Evolutionary conservation across 345 rosid species (phyloP), one percentile per base, ranked within the genome.

Genomic region (Dipteronia sinensis): DNA sequence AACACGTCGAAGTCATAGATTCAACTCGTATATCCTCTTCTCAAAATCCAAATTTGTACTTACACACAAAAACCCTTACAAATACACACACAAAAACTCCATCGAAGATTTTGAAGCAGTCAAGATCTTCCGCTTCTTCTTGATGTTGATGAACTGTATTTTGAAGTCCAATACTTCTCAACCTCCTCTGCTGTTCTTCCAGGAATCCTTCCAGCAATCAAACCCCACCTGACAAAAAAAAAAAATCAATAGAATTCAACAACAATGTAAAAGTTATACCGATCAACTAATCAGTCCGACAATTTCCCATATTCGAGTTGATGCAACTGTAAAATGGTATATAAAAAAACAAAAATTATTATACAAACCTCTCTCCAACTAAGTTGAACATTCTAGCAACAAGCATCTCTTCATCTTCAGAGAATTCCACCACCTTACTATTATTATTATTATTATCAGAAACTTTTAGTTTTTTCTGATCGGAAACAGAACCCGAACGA

Each of bases 131-230:
- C 62, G 3, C 27, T 31, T 34, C 38, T 34, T 34, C 38, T 38
- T 42, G 46, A 42, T 10, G 10, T 55, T 65, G 83, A 66, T 9
- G 85, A 77, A 5, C 44, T 69, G 12, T 78, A n/a, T 78, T 72
- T 87, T 77, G 88, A 82, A 38, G 76, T 83, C 95, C 93, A 89
- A 56, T 85, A 88, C 71, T 77, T 91, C 80, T 89, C 85, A 72
- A 91, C 89, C 77, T 91, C 93, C 65, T 83, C 84, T 23, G 92
- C 92, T 49, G 85, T 78, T 64, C 95, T 84, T 83, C 95, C 92
- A 1, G 83, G 84, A 19, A 91, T 89, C 79, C 95, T 84, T 9
- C 95, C 89, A 38, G 93, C 90, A 69, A 91, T 89, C 67, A 91
- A 76, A 63, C 89, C 79, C 93, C 95, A 89, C 84, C 95, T 89